Evolutionary conservation across 768 basidiomycete genomes (phyloP).

Genomic region (Hydnomerulius pinastri): DNA sequence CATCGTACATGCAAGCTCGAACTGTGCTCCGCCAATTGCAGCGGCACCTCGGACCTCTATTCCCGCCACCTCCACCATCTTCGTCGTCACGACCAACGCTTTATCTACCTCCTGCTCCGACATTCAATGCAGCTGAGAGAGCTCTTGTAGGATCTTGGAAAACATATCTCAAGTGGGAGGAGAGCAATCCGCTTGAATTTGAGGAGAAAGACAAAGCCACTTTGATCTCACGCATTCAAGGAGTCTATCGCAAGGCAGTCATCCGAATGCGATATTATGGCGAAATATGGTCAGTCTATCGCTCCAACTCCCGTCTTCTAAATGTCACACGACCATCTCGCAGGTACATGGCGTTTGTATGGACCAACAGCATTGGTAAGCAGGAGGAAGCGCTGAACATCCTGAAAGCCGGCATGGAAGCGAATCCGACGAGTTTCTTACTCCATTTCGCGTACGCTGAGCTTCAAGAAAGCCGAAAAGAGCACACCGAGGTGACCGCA

Average conservation of each 20-base stretch:
- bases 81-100: constrained; percentile 43
- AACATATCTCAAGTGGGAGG: constrained; percentile 92
- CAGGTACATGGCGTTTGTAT: constrained; percentile 91
- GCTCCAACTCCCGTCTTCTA: background rate
- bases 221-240: constrained; percentile 70
- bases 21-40: constrained; percentile 83
- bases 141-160: constrained; percentile 86
- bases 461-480: constrained; percentile 59
- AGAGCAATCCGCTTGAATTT: constrained; percentile 89
- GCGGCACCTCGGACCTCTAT: constrained; percentile 64
- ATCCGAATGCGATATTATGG: constrained; percentile 92
- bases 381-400: constrained; percentile 80
- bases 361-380: constrained; percentile 74
- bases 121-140: constrained; percentile 72
- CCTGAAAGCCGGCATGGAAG: constrained; percentile 82
- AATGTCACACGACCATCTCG: constrained; percentile 11
- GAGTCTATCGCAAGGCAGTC: constrained; percentile 86
- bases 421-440: constrained; percentile 86
- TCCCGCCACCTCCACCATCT: constrained; percentile 50
- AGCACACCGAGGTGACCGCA: constrained; percentile 67
- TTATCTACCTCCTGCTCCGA: constrained; percentile 69
- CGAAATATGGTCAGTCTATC: constrained; percentile 78
- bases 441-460: constrained; percentile 92
- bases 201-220: constrained; percentile 77
- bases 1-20: constrained; percentile 93